Evolutionary conservation across 2,329 filamentous ascomycete species (phyloP), one percentile per base, ranked within the genome.

Genomic region (Ramularia endophylla): DNA sequence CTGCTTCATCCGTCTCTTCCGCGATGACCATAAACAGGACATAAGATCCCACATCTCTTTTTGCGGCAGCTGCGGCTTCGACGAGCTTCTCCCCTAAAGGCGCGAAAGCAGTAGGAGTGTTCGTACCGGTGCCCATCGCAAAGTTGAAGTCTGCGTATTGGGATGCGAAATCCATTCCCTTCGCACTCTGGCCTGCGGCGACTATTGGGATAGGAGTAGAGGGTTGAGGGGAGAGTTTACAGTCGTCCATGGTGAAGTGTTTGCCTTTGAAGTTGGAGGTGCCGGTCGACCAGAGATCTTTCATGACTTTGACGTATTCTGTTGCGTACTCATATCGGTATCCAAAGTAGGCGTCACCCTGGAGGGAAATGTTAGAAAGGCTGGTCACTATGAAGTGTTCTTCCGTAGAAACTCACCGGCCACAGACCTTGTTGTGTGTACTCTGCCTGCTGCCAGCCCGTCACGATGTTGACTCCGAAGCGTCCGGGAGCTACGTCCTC

Each of bases 261-360:
- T 45, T 37, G 38, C 46, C 46, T 32, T 45, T 39, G 35, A 48
- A 48, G n/a, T 41, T 27, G 12, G 41, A 45, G 16, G 8, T 17
- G 8, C 46, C 46, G 9, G 15, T 40, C 2, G 32, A 18, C 46
- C 46, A 48, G 5, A 48, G 27, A 8, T 48, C 46, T 32, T 45
- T 45, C 38, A 48, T 36, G 15, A 48, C 39, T 20, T 39, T 35
- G 1, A 48, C 46, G 31, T 48, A 48, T 28, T 48, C 46, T 1
- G 42, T 42, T 4, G 46, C 46, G 17, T 48, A 48, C 15, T 48
- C 46, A 19, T 48, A 48, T 3, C 46, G 41, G 22, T 48, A 48
- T 17, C 40, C 31, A 29, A 33, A 33, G 6, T 5, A 13, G n/a
- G n/a, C n/a, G n/a, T n/a, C n/a, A n/a, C n/a, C n/a, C n/a, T n/a